Conservation (phyloP, 768 basidiomycete genomes). For the Pleurotus ostreatus region DNA sequence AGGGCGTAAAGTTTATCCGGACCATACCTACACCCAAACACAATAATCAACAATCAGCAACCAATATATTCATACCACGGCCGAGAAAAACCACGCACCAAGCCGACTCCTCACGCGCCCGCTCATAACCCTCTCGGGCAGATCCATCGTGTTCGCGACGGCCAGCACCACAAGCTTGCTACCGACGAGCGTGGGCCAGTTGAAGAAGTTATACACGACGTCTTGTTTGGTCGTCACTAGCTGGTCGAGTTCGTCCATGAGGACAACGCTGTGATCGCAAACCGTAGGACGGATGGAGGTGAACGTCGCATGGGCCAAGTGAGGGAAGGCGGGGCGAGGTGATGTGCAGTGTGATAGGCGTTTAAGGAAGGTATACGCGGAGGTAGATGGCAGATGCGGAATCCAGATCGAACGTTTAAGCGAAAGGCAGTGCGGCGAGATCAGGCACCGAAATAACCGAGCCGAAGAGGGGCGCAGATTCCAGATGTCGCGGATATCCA, state of each 20-base stretch:
- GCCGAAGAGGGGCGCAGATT: no score
- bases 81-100: constrained; percentile 41
- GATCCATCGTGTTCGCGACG: constrained; percentile 97
- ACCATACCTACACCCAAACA: constrained; percentile 63
- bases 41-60: not conserved
- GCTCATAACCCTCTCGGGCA: constrained; percentile 90
- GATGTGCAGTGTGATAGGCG: no score
- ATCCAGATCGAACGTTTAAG: no score
- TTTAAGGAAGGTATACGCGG: no score
- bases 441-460: no score
- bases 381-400: no score
- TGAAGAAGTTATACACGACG: constrained; percentile 99
- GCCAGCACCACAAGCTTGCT: constrained; percentile 94
- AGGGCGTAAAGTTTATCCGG: constrained; percentile 90
- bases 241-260: constrained; percentile 99
- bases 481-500: no score
- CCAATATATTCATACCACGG: not conserved
- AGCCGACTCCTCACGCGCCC: constrained; percentile 90
- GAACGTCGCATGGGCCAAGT: no score
- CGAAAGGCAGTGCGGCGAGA: no score
- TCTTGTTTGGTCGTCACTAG: constrained; percentile 95
- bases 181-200: constrained; percentile 90
- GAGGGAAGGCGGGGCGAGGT: no score
- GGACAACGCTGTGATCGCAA: constrained; percentile 62
- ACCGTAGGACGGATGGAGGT: not conserved